Evolutionary conservation across 345 rosid genomes (phyloP), one percentile per base, ranked within the genome.

Genomic region (Pugionium cornutum): DNA sequence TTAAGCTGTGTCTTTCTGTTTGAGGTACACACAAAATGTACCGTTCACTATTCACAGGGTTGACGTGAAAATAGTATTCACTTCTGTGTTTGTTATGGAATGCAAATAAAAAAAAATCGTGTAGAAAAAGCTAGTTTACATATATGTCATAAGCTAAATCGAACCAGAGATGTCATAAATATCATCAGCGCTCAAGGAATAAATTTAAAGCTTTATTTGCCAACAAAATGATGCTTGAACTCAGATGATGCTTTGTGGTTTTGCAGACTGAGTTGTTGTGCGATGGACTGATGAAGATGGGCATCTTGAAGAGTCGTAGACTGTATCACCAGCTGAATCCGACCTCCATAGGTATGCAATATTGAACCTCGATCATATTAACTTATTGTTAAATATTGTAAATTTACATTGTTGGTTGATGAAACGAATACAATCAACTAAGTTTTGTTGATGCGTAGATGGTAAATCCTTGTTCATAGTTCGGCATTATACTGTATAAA

Each of bases 251-350:
- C 28, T 76, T 47, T 77, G 45, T 76, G 58, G 52, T 64, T 72
- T 59, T 55, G 61, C 76, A 92, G 99, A 86, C 85, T 26, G 79
- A 83, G 33, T 59, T 86, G 90, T 74, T 94, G 56, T 72, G 66
- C 39, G 77, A 80, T 76, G 97, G 99, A 70, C 78, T 94, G 43
- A 79, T 70, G 79, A 91, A 90, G 76, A 85, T 90, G 67, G 99
- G 96, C 47, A 77, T 94, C 75, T 56, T 90, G 69, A 80, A 79
- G 77, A 75, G 63, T 44, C 67, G 75, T 63, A 63, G 76, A 64
- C 77, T 76, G 31, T 94, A 83, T 77, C 73, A 81, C 72, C 83
- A 79, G 71, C 62, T 92, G 74, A 94, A 94, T 66, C 99, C 99
- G 7, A 94, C 99, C 72, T 83, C 96, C 62, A 94, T 94, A 79